phyloP scores from a whole-genome alignment of 768 basidiomycete genomes.

The Hydnum rufescens region DNA sequence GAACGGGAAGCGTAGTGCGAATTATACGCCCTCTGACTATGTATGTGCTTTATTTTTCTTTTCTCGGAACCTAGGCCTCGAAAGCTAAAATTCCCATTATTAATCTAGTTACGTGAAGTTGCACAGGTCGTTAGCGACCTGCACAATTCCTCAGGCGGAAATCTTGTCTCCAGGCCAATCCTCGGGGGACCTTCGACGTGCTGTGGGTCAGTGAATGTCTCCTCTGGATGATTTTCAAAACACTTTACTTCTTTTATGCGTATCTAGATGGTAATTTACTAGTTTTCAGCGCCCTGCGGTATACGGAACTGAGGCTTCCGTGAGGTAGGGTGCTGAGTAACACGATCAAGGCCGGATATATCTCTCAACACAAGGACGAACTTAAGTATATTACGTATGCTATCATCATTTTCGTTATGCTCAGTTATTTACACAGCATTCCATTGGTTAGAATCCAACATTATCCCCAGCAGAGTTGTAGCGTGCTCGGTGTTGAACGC shows the following conservation, averaged over 20 bases:
- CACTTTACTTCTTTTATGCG: not conserved
- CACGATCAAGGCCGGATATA: slow-evolving; percentile 1
- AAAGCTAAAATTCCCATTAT: not conserved
- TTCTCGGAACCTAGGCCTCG: not conserved
- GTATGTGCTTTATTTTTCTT: slow-evolving; percentile 3
- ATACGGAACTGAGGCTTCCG: not conserved
- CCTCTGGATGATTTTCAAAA: too few relatives aligned
- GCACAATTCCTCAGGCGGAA: not conserved
- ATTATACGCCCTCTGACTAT: slow-evolving; percentile 9
- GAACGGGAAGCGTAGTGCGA: slow-evolving; percentile 4
- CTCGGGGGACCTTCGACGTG: not conserved
- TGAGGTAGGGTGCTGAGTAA: slow-evolving; percentile 5
- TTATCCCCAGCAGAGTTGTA: slow-evolving; percentile 8
- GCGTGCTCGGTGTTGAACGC: not conserved
- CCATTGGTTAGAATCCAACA: slow-evolving; percentile 9
- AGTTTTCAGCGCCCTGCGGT: too few relatives aligned
- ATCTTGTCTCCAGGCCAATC: not conserved
- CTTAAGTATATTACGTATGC: slow-evolving; percentile 9
- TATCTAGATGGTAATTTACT: not conserved
- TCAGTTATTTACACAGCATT: not conserved
- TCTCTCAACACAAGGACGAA: not conserved
- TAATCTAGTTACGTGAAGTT: not conserved
- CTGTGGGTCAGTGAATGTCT: not conserved
- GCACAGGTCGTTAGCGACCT: not conserved
- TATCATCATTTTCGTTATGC: too few relatives aligned